Base-by-base conservation (phyloP, 345 rosid species). In the Clausena lansium region DNA sequence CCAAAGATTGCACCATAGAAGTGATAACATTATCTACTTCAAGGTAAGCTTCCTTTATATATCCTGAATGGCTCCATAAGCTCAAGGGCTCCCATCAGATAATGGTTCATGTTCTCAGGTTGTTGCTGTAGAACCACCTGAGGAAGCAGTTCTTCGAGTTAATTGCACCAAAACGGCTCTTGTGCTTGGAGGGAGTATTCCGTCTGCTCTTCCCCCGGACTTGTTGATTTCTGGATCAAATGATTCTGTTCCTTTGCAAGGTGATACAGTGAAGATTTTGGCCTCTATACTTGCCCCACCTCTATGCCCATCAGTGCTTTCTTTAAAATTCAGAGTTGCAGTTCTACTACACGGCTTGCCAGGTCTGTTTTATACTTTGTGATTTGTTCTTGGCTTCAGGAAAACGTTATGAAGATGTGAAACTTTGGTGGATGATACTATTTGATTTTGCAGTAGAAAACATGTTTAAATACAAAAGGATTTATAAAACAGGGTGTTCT, bases 311-410 rank as follows among this genome's bases (percentile, higher is more conserved):
- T 92, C 98, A 25, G 85, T 79, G 52, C 91, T 94, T 76, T 88
- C 97, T 76, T 88, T 94, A 73, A 96, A 92, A 82, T 92, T 88
- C 82, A 94, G 97, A 86, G 94, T 96, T 86, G 85, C 99, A 73
- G 93, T 92, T 85, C 86, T 96, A 78, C 80, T 96, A 38, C 81
- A 88, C 80, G 98, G 99, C 74, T 82, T 83, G 71, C 80, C 88
- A 83, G 99, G 99, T 91, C 64, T 68, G 74, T 65, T 67, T 73
- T 52, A 8, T 76, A 80, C 83, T 63, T 65, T 58, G 70, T 76
- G 33, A 45, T 77, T 55, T 45, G 41, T 60, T 86, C 36, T 55
- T 77, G 39, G 64, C 75, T 36, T 77, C 55, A 11, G 58, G 45
- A 70, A 24, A 71, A 65, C 7, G 4, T 2, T 67, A 2, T 8